Base-by-base conservation (phyloP, 768 basidiomycete species). In the Phlebiopsis gigantea region DNA sequence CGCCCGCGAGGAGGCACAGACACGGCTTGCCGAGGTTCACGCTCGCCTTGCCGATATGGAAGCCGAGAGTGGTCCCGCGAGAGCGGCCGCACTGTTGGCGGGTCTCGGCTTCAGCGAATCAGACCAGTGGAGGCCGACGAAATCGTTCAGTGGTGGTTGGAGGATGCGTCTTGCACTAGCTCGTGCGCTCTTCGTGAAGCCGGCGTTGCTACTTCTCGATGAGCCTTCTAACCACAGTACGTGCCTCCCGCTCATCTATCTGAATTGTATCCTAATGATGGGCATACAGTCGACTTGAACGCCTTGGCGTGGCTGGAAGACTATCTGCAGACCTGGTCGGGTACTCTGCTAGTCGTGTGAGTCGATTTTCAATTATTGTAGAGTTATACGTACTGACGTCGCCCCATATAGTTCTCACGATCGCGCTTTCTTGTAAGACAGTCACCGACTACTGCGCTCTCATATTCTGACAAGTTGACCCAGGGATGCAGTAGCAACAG, bases 221-320 rank as follows among this genome's bases (percentile, higher is more conserved):
- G 93, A 97, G 67, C 95, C 95, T 67, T 96, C 96, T 10, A 98
- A 98, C 79, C 93, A 97, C 74, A 93, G 92, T 90, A 63, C 63
- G 85, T 68, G 34, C 21, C 19, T 46, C 1, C 26, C 12, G 22
- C 26, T 30, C 15, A 2, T 15, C 5, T 14, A 3, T 42, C 24
- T 15, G 19, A 24, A 46, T n/a, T n/a, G 45, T 28, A n/a, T 25
- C 43, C 57, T 65, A 31, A 62, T 29, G 2, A 25, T 8, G 26
- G 4, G 24, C 1, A 9, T 54, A 9, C 61, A 89, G 87, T 93
- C 66, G 93, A 96, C 79, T 71, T 98, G 54, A 98, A 98, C 71
- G 95, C 95, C 8, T 80, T 98, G 66, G 96, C 96, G 28, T 98
- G 96, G 95, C 77, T 95, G 6, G 94, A 98, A 76, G 95, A 97